These are phyloP conservation scores for Scortechinia acanthostroma DNA, from an alignment of 2,329 filamentous ascomycete genomes.

Conservation along the genomic window DNA sequence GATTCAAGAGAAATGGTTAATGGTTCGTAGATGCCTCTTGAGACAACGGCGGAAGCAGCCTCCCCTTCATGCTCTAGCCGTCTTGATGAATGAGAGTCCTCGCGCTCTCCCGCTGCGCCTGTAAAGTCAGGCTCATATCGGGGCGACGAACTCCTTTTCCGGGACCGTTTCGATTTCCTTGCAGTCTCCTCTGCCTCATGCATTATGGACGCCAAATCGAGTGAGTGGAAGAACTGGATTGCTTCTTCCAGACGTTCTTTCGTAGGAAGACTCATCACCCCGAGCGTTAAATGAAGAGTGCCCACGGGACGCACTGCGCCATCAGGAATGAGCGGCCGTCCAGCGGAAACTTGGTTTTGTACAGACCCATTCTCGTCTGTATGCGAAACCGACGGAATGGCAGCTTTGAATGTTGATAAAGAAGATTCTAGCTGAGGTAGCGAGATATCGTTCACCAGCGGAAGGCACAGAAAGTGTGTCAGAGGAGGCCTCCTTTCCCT, in stretches of 20 bases:
- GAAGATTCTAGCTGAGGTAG: neutral
- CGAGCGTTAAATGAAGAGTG: neutral
- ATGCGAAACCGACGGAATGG: neutral
- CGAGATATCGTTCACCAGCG: neutral
- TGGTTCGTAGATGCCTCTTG: neutral
- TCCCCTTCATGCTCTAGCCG: neutral
- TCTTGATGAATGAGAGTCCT: no score
- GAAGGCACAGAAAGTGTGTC: neutral
- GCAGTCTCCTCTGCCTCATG: no score
- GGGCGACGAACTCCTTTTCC: neutral
- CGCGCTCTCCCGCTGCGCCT: neutral
- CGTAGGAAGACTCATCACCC: neutral
- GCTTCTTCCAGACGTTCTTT: neutral
- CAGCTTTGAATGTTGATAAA: neutral
- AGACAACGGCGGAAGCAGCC: no score
- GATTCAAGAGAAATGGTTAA: conserved; percentile 1
- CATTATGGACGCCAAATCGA: neutral
- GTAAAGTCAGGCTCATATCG: neutral
- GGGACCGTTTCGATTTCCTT: no score
- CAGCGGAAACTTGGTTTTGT: neutral
- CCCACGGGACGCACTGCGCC: neutral
- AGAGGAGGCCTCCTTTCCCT: no score
- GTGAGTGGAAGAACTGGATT: neutral
- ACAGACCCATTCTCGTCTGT: no score
- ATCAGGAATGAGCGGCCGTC: neutral